phyloP scores from a whole-genome alignment of 1,284 basidiomycete genomes.

The Cutaneotrichosporon cutaneum region DNA sequence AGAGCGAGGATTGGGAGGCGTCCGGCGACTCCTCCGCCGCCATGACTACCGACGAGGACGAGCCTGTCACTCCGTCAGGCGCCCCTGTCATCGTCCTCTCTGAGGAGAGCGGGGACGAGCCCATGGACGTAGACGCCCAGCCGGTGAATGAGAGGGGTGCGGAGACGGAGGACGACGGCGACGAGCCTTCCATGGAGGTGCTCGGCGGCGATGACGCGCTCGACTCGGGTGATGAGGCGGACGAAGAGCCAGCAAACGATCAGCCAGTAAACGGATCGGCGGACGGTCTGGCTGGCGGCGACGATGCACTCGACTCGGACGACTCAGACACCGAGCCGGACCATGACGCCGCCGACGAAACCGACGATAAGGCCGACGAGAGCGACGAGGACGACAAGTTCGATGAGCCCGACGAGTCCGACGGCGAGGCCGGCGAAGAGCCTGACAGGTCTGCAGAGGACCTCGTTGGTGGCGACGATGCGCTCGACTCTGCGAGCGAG shows the following conservation, averaged over 20 bases:
- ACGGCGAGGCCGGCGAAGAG: background rate
- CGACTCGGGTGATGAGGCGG: background rate
- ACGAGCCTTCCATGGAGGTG: background rate
- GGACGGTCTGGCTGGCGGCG: background rate
- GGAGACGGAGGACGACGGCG: background rate
- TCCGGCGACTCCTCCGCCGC: slow-evolving; percentile 4
- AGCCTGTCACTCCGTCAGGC: background rate
- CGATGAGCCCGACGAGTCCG: background rate
- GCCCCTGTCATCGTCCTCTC: background rate
- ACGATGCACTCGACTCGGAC: slow-evolving; percentile 2
- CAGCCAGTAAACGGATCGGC: background rate
- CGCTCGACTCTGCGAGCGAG: background rate
- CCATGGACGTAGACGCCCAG: background rate
- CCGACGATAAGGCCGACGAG: background rate
- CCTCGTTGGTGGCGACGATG: background rate
- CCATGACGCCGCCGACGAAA: background rate
- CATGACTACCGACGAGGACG: background rate
- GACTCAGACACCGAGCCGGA: background rate
- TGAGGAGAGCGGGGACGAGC: background rate
- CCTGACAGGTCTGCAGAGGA: no score
- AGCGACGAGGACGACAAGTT: background rate
- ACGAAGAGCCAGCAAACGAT: background rate
- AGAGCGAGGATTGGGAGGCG: slow-evolving; percentile 1
- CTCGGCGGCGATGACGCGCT: slow-evolving; percentile 7
- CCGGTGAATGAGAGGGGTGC: background rate